Evolutionary conservation across 2,329 filamentous ascomycete genomes (phyloP).

Genomic region (Epichloe typhina): DNA sequence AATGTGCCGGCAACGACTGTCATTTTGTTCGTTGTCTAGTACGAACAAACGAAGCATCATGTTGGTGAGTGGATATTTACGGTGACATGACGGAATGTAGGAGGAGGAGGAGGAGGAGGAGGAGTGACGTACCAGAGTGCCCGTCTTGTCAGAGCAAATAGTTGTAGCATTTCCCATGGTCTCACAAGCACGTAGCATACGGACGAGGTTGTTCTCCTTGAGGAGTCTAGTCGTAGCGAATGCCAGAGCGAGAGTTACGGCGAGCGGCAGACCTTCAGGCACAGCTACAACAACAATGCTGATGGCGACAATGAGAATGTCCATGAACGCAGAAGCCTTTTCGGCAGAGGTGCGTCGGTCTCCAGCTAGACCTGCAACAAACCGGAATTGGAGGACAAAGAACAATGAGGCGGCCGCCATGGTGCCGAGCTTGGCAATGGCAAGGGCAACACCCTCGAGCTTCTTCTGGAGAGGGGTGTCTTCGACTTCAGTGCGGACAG

Average conservation of each 20-base stretch:
- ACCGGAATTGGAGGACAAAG: constrained; percentile 65
- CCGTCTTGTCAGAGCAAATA: constrained; percentile 57
- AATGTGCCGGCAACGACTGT: constrained; percentile 49
- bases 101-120: background rate
- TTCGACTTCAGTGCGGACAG: constrained; percentile 36
- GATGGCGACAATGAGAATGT: constrained; percentile 66
- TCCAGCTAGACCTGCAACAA: constrained; percentile 47
- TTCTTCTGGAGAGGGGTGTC: constrained; percentile 42
- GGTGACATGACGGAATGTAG: background rate
- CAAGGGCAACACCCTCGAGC: constrained; percentile 24
- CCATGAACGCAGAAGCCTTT: constrained; percentile 67
- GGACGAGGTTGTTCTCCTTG: constrained; percentile 64
- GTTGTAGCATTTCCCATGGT: constrained; percentile 70
- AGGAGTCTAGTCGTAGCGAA: constrained; percentile 69
- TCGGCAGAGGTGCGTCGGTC: constrained; percentile 42
- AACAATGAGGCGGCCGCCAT: constrained; percentile 62
- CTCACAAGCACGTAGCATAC: constrained; percentile 64
- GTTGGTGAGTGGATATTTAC: constrained; percentile 8
- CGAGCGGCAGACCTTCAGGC: constrained; percentile 63
- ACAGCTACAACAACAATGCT: constrained; percentile 72
- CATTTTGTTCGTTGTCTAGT: constrained; percentile 52
- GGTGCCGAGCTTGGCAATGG: constrained; percentile 34
- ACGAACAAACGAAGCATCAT: constrained; percentile 15
- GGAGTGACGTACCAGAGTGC: constrained; percentile 30
- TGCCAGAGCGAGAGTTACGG: constrained; percentile 61